phyloP scores from a whole-genome alignment of 352 stramenopile species.

The Pseudoperonospora humuli region DNA sequence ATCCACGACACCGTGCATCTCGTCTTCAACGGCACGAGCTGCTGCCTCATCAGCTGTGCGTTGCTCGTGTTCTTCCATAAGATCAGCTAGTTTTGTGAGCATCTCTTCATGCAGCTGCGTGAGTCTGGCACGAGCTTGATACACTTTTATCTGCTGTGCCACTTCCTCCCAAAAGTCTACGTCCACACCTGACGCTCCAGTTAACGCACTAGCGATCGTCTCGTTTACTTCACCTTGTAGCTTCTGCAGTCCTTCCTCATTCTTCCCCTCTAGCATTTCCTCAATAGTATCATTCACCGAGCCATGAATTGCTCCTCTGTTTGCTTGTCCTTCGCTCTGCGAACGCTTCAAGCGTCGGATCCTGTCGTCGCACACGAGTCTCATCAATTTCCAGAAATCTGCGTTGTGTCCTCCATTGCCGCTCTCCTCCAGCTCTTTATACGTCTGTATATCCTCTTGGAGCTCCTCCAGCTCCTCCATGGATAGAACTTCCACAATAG shows the following conservation, averaged over 20 bases:
- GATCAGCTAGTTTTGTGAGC: conserved; percentile 87
- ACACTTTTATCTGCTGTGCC: conserved; percentile 87
- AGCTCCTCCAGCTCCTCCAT: conserved; percentile 78
- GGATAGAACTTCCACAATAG: conserved; percentile 70
- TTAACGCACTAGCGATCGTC: conserved; percentile 53
- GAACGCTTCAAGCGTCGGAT: conserved; percentile 46
- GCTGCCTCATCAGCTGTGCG: conserved; percentile 22
- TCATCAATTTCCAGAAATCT: conserved; percentile 85
- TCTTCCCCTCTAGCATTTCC: conserved; percentile 86
- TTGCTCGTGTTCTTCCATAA: conserved; percentile 82
- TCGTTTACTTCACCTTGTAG: conserved; percentile 55
- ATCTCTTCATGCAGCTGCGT: conserved; percentile 91
- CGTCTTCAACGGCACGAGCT: conserved; percentile 13
- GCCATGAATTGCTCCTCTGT: conserved; percentile 75
- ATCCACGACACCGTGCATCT: conserved; percentile 13
- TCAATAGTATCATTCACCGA: conserved; percentile 84
- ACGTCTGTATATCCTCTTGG: conserved; percentile 85
- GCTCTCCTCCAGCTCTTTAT: conserved; percentile 85
- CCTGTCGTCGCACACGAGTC: conserved; percentile 69
- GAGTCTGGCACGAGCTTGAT: conserved; percentile 84
- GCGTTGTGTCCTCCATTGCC: conserved; percentile 41
- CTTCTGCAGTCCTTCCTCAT: conserved; percentile 31
- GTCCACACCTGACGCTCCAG: conserved; percentile 66
- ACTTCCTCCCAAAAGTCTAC: conserved; percentile 93
- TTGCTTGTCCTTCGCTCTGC: conserved; percentile 63